Percentiles rank a stretch among this genome's conserved stretches.
Evolutionary conservation across 192 early-diverging fungal genomes (phyloP).

Genomic region (Mortierella claussenii): DNA sequence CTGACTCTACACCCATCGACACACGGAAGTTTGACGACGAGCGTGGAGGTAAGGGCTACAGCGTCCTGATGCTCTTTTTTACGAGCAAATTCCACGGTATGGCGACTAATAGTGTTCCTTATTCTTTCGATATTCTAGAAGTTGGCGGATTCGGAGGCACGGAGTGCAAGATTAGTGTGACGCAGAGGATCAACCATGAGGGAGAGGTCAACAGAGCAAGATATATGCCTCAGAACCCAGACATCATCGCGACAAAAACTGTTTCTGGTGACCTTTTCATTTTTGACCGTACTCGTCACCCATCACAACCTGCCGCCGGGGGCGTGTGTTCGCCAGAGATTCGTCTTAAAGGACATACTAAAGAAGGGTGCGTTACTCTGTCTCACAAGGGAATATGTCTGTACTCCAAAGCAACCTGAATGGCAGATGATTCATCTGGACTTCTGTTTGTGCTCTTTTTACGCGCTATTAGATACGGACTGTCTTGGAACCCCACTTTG

Average conservation of each 20-base stretch:
- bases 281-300: slow-evolving; percentile 94
- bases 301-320: slow-evolving; percentile 78
- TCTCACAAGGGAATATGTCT: background rate
- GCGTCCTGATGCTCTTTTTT: background rate
- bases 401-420: background rate
- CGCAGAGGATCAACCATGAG: slow-evolving; percentile 95
- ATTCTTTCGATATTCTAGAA: slow-evolving; percentile 58
- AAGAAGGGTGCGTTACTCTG: slow-evolving; percentile 82
- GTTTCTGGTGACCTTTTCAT: slow-evolving; percentile 93
- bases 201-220: slow-evolving; percentile 98
- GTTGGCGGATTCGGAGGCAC: slow-evolving; percentile 83
- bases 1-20: slow-evolving; percentile 68
- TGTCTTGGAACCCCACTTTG: slow-evolving; percentile 89
- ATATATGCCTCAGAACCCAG: slow-evolving; percentile 96
- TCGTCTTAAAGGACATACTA: slow-evolving; percentile 85
- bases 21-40: slow-evolving; percentile 76
- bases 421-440: background rate
- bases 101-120: background rate
- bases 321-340: slow-evolving; percentile 89
- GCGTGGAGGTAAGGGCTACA: slow-evolving; percentile 65
- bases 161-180: slow-evolving; percentile 82
- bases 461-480: slow-evolving; percentile 73
- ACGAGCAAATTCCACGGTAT: too few relatives aligned
- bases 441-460: background rate
- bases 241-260: slow-evolving; percentile 96